A percentile compares a stretch with the other conserved stretches of the same genome.
Evolutionary conservation across 1,139 yeast genomes (phyloP).

Genomic region (Lodderomyces parapsilosis): DNA sequence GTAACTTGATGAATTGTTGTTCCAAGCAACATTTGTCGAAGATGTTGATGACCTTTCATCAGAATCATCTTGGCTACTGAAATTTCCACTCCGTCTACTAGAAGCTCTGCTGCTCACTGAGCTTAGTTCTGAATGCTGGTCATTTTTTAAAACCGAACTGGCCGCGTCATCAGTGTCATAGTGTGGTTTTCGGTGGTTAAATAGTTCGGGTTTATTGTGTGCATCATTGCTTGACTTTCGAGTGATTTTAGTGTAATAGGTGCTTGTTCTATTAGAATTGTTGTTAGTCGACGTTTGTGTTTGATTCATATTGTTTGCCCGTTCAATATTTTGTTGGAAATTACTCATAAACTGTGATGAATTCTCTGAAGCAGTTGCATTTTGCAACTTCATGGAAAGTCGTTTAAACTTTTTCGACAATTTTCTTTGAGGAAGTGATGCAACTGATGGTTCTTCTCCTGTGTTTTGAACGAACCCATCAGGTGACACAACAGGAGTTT

Average conservation of each 20-base stretch:
- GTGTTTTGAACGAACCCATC: slow-evolving; percentile 10
- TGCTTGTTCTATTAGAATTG: slow-evolving; percentile 18
- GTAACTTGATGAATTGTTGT: slow-evolving; percentile 12
- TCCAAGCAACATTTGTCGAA: slow-evolving; percentile 8
- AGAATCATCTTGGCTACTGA: neutral
- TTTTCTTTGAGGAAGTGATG: slow-evolving; percentile 34
- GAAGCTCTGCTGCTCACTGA: slow-evolving; percentile 13
- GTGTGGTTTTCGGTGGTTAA: neutral
- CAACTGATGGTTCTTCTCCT: slow-evolving; percentile 6
- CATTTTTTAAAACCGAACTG: slow-evolving; percentile 3
- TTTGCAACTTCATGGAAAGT: slow-evolving; percentile 39
- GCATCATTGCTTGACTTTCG: slow-evolving; percentile 9
- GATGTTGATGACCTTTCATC: slow-evolving; percentile 6
- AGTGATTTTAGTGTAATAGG: slow-evolving; percentile 34
- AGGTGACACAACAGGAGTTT: slow-evolving; percentile 29
- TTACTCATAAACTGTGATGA: slow-evolving; percentile 41
- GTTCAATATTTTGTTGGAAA: slow-evolving; percentile 39
- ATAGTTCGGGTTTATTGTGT: slow-evolving; percentile 6
- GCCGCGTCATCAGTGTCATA: slow-evolving; percentile 3
- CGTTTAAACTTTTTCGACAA: slow-evolving; percentile 40
- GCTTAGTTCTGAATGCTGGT: slow-evolving; percentile 12
- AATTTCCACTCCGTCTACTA: slow-evolving; percentile 8
- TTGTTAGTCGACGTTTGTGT: neutral
- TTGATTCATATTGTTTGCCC: slow-evolving; percentile 7
- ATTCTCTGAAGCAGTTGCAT: slow-evolving; percentile 34